Evolutionary conservation across 129 eudicot species (phyloP), one percentile per base, ranked within the genome.

Genomic region (Flaveria robusta): DNA sequence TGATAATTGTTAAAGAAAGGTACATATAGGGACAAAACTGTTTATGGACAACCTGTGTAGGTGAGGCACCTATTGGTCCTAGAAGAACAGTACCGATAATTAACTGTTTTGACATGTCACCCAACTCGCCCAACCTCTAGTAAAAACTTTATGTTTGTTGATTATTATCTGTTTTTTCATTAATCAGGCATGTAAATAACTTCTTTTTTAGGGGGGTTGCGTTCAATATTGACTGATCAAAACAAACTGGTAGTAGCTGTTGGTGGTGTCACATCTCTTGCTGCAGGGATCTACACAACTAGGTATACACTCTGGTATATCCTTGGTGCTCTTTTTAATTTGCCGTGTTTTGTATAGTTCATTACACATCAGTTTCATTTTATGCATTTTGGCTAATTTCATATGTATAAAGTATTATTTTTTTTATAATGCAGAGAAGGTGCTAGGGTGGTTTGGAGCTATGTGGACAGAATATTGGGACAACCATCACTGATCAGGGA

Each of bases 221-320:
- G 88, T 55, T 89, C 91, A 75, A 95, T 95, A 51, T 85, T 95
- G 75, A 95, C 99, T 3, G 97, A 91, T 86, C 97, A 95, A 81
- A 89, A 95, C 82, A 95, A 95, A 89, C 77, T 95, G 79, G 91
- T 91, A 74, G 99, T 91, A 42, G 97, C 96, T 73, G 97, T 95
- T 67, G 96, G 97, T 16, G 99, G 99, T 46, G 91, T 91, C 51
- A 95, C 99, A 51, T 97, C 97, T 66, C 97, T 95, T 81, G 99
- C 97, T 56, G 95, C 97, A 24, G 99, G 99, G 46, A 85, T 95
- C 51, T 95, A 95, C 89, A 95, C 97, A 66, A 91, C 99, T 82
- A 89, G 99, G 99, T 95, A 87, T 81, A 29, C 45, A 49, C 55
- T 63, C 29, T 49, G 11, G 31, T 72, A 41, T 72, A 72, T 19